phyloP scores from a whole-genome alignment of 225 moss, liverwort and hornwort species.

The Marchantia polymorpha region DNA sequence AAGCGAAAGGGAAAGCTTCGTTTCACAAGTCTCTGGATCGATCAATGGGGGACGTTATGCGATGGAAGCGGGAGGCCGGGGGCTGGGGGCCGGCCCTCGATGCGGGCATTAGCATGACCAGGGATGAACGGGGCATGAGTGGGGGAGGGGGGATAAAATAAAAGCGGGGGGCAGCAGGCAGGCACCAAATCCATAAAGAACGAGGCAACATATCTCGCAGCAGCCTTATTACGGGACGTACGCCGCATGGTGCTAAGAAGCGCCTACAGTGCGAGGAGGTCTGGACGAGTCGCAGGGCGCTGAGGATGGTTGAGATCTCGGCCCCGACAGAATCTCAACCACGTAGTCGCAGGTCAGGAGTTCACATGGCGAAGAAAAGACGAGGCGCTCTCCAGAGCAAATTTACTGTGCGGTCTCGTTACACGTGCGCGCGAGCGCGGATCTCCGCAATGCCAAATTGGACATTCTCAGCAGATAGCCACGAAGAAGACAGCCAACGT shows the following conservation, averaged over 20 bases:
- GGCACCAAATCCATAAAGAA: not conserved
- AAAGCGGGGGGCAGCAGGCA: not conserved
- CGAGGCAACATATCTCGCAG: not conserved
- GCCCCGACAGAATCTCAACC: constrained; percentile 9
- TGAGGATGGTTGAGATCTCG: not conserved
- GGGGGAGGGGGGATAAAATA: not conserved
- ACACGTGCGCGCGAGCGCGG: not conserved
- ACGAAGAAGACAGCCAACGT: constrained; percentile 2
- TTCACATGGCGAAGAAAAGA: constrained; percentile 1
- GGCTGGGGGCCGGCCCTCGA: too few relatives aligned
- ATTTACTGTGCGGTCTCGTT: not conserved
- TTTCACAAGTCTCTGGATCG: too few relatives aligned
- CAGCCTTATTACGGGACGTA: not conserved
- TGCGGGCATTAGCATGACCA: too few relatives aligned
- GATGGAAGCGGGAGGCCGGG: too few relatives aligned
- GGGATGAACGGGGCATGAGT: not conserved
- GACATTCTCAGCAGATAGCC: not conserved
- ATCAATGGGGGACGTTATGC: too few relatives aligned
- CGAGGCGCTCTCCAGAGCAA: not conserved
- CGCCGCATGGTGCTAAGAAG: not conserved
- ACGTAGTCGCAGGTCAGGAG: not conserved
- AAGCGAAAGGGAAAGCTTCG: too few relatives aligned
- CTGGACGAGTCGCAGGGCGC: too few relatives aligned
- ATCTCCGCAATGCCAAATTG: not conserved
- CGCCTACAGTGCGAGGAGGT: not conserved